phyloP scores from a whole-genome alignment of 768 basidiomycete species.

The Pleurotus eryngii region DNA sequence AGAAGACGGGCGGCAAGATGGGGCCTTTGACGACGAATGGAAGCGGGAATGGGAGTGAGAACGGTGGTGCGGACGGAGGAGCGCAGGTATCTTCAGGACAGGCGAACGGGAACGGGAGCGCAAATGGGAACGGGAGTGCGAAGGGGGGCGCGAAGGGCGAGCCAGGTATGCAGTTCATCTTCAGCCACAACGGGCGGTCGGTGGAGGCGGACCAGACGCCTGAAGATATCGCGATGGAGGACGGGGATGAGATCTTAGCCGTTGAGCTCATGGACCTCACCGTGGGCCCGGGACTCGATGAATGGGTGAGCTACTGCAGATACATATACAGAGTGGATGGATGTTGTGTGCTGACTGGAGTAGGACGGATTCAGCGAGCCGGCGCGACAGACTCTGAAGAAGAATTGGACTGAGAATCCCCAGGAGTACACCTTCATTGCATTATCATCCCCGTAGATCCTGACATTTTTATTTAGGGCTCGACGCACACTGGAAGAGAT shows the following conservation, averaged over 20 bases:
- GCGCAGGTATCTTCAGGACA: conserved; percentile 24
- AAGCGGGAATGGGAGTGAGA: conserved; percentile 17
- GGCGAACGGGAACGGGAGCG: conserved; percentile 47
- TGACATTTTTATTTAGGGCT: conserved; percentile 43
- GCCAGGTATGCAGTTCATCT: conserved; percentile 72
- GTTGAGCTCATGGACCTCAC: conserved; percentile 91
- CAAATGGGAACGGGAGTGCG: no score
- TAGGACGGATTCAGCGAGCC: conserved; percentile 68
- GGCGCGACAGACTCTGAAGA: conserved; percentile 67
- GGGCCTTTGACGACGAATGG: conserved; percentile 16
- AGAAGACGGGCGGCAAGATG: conserved; percentile 50
- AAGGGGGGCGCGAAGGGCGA: conserved; percentile 36
- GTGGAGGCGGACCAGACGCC: conserved; percentile 82
- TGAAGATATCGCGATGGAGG: conserved; percentile 84
- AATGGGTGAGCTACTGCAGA: conserved; percentile 45
- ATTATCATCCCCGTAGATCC: conserved; percentile 6
- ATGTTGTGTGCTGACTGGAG: background rate
- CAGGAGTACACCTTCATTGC: conserved; percentile 46
- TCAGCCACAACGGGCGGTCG: conserved; percentile 77
- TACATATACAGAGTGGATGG: no score
- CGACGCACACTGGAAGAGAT: conserved; percentile 75
- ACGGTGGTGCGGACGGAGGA: conserved; percentile 18
- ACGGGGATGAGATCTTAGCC: conserved; percentile 84
- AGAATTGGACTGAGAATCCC: conserved; percentile 78
- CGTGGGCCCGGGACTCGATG: conserved; percentile 57